Evolutionary conservation across 164 flowering plant species (phyloP).

Genomic region (Kingdonia uniflora): DNA sequence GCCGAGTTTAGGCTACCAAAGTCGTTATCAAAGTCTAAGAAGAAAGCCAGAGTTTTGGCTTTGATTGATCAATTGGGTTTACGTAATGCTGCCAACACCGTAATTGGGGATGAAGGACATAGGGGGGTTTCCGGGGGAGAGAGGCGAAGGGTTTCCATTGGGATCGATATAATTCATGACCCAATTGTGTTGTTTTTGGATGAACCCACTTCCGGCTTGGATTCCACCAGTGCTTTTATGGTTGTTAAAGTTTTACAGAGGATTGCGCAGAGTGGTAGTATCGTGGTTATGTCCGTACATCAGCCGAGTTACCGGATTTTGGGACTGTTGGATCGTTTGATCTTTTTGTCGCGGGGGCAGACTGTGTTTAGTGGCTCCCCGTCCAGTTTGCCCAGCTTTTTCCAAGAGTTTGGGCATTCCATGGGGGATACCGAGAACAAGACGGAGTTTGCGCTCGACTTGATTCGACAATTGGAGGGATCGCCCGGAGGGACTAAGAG

Average conservation of each 20-base stretch:
- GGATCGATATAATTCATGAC: conserved; percentile 59
- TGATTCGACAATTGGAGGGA: conserved; percentile 66
- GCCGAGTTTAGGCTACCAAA: conserved; percentile 56
- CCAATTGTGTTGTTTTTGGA: conserved; percentile 54
- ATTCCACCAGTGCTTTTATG: conserved; percentile 62
- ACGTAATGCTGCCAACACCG: conserved; percentile 41
- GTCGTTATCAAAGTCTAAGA: conserved; percentile 42
- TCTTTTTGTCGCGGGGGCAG: conserved; percentile 70
- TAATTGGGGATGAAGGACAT: conserved; percentile 66
- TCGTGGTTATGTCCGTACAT: conserved; percentile 52
- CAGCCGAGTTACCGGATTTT: conserved; percentile 58
- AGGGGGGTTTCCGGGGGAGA: conserved; percentile 68
- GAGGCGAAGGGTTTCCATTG: conserved; percentile 52
- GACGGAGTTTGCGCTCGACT: conserved; percentile 78
- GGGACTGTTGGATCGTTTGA: conserved; percentile 47
- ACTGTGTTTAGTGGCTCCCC: conserved; percentile 73
- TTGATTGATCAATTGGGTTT: conserved; percentile 54
- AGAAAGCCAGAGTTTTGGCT: conserved; percentile 44
- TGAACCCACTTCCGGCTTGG: conserved; percentile 64
- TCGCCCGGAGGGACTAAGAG: conserved; percentile 43
- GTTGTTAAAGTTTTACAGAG: conserved; percentile 56
- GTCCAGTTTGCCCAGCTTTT: conserved; percentile 33
- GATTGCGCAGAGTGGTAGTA: conserved; percentile 55
- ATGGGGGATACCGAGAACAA: conserved; percentile 72
- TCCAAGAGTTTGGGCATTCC: conserved; percentile 64